A percentile compares a stretch with the other conserved stretches of the same genome.
Evolutionary conservation across 2,329 filamentous ascomycete species (phyloP).

Genomic region (Raffaelea deltoideospora): DNA sequence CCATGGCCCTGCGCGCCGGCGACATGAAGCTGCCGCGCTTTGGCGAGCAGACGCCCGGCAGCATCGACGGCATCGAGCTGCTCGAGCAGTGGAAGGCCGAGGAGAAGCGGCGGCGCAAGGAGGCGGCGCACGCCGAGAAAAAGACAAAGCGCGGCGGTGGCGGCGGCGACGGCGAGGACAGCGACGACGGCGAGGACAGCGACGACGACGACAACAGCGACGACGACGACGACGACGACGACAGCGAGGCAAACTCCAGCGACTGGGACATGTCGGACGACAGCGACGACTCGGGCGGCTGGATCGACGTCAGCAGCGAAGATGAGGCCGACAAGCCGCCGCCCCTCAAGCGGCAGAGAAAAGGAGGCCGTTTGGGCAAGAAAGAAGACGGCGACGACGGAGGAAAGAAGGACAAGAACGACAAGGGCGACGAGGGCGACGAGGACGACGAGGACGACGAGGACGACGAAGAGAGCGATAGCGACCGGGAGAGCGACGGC

Average conservation of each 20-base stretch:
- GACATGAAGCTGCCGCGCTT: slow-evolving; percentile 64
- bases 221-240: slow-evolving; percentile 46
- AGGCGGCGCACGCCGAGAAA: too few relatives aligned
- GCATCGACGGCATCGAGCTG: slow-evolving; percentile 83
- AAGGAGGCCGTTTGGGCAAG: slow-evolving; percentile 18
- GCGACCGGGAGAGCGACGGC: slow-evolving; percentile 17
- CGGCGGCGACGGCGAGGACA: slow-evolving; percentile 44
- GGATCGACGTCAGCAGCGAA: slow-evolving; percentile 81
- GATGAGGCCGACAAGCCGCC: slow-evolving; percentile 68
- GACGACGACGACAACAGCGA: slow-evolving; percentile 46
- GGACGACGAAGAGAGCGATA: slow-evolving; percentile 16
- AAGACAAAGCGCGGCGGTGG: slow-evolving; percentile 40
- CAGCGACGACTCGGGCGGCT: slow-evolving; percentile 63
- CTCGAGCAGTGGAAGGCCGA: slow-evolving; percentile 90
- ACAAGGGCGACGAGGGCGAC: slow-evolving; percentile 21
- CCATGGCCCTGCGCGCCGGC: slow-evolving; percentile 61
- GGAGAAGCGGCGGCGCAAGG: slow-evolving; percentile 59
- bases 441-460: slow-evolving; percentile 18
- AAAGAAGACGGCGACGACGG: slow-evolving; percentile 7
- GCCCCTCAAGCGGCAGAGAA: slow-evolving; percentile 45
- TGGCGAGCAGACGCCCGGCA: slow-evolving; percentile 65
- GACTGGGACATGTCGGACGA: slow-evolving; percentile 49
- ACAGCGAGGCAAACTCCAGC: slow-evolving; percentile 32
- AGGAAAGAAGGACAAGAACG: slow-evolving; percentile 15
- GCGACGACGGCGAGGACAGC: slow-evolving; percentile 44